Percentiles rank a stretch among this genome's conserved stretches.
Evolutionary conservation across 805 yeast genomes (phyloP).

Genomic region (Yarrowia osloensis): DNA sequence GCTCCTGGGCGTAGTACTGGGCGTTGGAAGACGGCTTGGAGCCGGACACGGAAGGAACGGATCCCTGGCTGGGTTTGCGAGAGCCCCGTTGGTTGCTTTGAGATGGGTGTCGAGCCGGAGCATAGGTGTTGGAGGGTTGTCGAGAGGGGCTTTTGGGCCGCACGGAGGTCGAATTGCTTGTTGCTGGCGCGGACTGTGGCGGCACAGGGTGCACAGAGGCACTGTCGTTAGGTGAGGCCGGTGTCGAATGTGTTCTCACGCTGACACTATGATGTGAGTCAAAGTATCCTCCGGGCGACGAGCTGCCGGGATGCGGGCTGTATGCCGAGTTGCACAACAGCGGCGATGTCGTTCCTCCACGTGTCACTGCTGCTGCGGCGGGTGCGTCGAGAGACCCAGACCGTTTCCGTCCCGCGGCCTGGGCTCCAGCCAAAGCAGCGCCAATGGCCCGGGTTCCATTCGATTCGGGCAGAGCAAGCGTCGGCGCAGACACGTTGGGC

Average conservation of each 20-base stretch:
- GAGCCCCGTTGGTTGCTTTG: slow-evolving; percentile 12
- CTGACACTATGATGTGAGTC: neutral
- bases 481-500: slow-evolving; percentile 21
- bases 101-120: slow-evolving; percentile 37
- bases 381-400: slow-evolving; percentile 23
- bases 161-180: neutral
- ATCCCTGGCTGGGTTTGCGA: slow-evolving; percentile 29
- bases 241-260: slow-evolving; percentile 12
- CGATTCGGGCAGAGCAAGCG: neutral
- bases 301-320: neutral
- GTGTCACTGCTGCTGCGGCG: neutral
- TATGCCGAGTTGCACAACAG: slow-evolving; percentile 15
- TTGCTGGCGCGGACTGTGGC: neutral
- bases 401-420: neutral
- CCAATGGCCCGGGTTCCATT: slow-evolving; percentile 6
- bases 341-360: slow-evolving; percentile 10
- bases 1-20: slow-evolving; percentile 63
- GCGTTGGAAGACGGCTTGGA: slow-evolving; percentile 39
- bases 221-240: slow-evolving; percentile 6
- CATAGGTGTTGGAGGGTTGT: slow-evolving; percentile 38
- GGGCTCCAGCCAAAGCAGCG: neutral
- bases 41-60: slow-evolving; percentile 18
- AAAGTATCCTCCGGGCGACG: slow-evolving; percentile 13
- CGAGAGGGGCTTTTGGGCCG: slow-evolving; percentile 36
- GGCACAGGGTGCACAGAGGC: neutral